Conservation (phyloP, 768 basidiomycete species). For the Leccinum ochraceum region DNA sequence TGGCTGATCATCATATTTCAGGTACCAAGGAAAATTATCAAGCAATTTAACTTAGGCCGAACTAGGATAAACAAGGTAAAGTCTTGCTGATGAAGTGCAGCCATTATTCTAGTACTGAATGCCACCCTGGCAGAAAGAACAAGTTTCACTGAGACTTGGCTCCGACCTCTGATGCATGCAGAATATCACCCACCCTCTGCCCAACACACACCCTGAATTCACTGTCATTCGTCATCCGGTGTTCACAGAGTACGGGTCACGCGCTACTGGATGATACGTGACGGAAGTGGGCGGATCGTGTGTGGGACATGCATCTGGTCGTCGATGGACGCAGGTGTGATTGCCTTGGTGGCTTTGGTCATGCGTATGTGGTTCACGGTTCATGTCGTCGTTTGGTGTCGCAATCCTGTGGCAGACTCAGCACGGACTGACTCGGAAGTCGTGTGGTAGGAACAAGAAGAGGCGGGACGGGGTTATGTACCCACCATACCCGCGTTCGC, state of each 20-base stretch:
- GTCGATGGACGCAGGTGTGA: slow-evolving; percentile 39
- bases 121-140: too few relatives aligned
- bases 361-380: not conserved
- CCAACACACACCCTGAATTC: slow-evolving; percentile 20
- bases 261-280: slow-evolving; percentile 46
- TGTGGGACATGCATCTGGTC: slow-evolving; percentile 33
- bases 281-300: slow-evolving; percentile 39
- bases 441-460: not conserved
- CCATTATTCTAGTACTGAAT: too few relatives aligned
- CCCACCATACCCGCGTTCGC: too few relatives aligned
- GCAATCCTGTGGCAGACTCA: too few relatives aligned
- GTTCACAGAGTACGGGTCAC: slow-evolving; percentile 49
- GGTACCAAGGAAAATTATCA: too few relatives aligned
- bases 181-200: too few relatives aligned
- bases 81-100: too few relatives aligned
- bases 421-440: not conserved
- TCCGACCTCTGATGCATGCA: too few relatives aligned
- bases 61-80: too few relatives aligned
- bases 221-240: slow-evolving; percentile 45
- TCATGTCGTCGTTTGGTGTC: not conserved
- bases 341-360: not conserved
- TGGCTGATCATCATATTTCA: too few relatives aligned
- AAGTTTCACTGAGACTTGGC: too few relatives aligned
- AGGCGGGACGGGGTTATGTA: not conserved
- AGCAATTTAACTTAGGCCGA: too few relatives aligned